These are phyloP conservation scores for Logfia minima DNA, from an alignment of 129 eudicot genomes.

Conservation along the genomic window DNA sequence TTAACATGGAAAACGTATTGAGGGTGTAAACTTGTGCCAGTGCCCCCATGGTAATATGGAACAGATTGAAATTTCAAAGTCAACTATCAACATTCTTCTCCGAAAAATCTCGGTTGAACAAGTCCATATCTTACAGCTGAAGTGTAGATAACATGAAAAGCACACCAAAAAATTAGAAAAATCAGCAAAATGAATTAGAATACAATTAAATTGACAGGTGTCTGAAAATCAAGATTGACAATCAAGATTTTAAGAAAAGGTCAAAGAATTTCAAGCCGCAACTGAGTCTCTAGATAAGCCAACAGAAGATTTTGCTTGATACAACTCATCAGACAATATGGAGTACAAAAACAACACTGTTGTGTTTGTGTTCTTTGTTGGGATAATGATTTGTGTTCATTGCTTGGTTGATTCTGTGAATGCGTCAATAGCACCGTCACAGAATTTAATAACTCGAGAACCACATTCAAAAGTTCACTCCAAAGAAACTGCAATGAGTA, in stretches of 20 bases:
- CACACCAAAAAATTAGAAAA: neutral
- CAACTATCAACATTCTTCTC: neutral
- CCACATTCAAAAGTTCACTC: neutral
- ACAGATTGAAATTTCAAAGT: neutral
- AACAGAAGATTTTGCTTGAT: neutral
- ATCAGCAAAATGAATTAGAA: neutral
- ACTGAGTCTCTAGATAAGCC: neutral
- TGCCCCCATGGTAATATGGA: neutral
- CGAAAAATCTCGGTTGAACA: neutral
- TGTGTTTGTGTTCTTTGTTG: neutral
- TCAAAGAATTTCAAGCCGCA: neutral
- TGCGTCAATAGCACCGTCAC: neutral
- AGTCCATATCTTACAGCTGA: neutral
- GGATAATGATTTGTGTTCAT: neutral
- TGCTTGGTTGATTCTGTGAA: neutral
- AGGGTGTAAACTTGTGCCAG: neutral
- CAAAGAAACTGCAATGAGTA: neutral
- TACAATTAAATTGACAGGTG: neutral
- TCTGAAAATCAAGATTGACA: neutral
- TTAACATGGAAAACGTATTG: neutral
- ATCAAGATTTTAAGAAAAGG: neutral
- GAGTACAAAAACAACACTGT: neutral
- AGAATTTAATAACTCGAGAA: neutral
- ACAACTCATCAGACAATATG: neutral
- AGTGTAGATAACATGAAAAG: neutral